Evolutionary conservation across 179 eudicot genomes (phyloP).

Genomic region (Dionaea muscipula): DNA sequence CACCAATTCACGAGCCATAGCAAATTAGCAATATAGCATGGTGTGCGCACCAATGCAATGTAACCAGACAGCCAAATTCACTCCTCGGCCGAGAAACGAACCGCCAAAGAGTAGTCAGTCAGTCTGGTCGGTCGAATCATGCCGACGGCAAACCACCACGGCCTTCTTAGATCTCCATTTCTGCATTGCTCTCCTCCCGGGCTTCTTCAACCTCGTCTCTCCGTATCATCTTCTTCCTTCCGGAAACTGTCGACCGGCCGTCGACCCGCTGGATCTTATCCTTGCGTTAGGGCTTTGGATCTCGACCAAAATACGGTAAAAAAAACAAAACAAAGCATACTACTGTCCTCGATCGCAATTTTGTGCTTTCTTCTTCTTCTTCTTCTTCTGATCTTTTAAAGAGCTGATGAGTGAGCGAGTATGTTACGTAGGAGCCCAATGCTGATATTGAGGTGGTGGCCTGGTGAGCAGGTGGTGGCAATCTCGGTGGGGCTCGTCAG

Average conservation of each 20-base stretch:
- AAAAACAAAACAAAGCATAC: too few species aligned
- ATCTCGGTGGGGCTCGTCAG: conserved; percentile 75
- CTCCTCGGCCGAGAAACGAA: too few species aligned
- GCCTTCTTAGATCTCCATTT: too few species aligned
- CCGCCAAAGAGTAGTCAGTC: too few species aligned
- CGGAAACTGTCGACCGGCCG: conserved; percentile 23
- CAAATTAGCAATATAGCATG: too few species aligned
- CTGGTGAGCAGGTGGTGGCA: conserved; percentile 51
- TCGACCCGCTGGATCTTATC: conserved; percentile 31
- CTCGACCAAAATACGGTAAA: conserved; percentile 78
- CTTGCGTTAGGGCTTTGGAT: conserved; percentile 51
- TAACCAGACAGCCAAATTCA: too few species aligned
- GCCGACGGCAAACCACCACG: too few species aligned
- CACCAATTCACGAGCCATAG: too few species aligned
- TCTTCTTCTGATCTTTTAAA: not conserved
- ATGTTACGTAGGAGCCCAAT: not conserved
- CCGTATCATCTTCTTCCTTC: conserved; percentile 13
- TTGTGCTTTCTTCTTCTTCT: not conserved
- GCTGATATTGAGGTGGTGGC: too few species aligned
- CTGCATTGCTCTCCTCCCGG: conserved; percentile 6
- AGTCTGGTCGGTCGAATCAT: too few species aligned
- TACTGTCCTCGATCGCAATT: not conserved
- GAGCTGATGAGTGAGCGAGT: not conserved
- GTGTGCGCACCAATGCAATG: too few species aligned
- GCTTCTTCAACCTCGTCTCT: conserved; percentile 13